phyloP scores from a whole-genome alignment of 768 basidiomycete species.

The Boletus barrowsii region DNA sequence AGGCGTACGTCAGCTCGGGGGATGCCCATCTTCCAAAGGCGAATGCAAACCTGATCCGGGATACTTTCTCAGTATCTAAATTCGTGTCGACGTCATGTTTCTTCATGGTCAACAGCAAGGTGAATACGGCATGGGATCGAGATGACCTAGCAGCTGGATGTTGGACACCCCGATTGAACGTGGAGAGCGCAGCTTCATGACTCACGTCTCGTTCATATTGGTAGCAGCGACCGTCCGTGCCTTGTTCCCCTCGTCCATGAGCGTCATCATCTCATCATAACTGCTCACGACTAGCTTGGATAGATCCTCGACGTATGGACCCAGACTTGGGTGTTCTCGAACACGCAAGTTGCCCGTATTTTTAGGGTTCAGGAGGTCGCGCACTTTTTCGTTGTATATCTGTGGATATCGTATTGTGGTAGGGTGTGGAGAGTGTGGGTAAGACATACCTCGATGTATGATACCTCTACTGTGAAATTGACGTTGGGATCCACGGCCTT shows the following conservation, averaged over 20 bases:
- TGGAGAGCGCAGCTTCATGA: constrained; percentile 6
- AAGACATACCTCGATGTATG: constrained; percentile 81
- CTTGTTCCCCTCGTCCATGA: constrained; percentile 99
- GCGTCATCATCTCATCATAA: constrained; percentile 97
- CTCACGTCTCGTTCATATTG: constrained; percentile 98
- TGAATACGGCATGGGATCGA: constrained; percentile 97
- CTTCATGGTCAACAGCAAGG: constrained; percentile 91
- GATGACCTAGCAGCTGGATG: constrained; percentile 60
- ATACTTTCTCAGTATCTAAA: constrained; percentile 97
- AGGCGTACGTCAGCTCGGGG: constrained; percentile 8
- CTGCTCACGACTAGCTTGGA: constrained; percentile 88
- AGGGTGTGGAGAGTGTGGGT: neutral
- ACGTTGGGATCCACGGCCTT: constrained; percentile 62
- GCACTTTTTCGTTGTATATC: constrained; percentile 98
- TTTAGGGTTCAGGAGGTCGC: constrained; percentile 95
- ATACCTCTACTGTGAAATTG: constrained; percentile 93
- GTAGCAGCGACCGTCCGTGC: constrained; percentile 98
- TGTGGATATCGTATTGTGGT: constrained; percentile 22
- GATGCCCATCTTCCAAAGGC: neutral
- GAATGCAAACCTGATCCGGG: constrained; percentile 76
- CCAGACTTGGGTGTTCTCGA: constrained; percentile 92
- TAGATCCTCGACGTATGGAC: constrained; percentile 98
- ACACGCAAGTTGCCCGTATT: constrained; percentile 95
- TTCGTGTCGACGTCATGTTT: constrained; percentile 79
- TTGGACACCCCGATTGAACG: neutral